These are phyloP conservation scores for Anacardium occidentale DNA, from an alignment of 345 rosid species.

Conservation along the genomic window DNA sequence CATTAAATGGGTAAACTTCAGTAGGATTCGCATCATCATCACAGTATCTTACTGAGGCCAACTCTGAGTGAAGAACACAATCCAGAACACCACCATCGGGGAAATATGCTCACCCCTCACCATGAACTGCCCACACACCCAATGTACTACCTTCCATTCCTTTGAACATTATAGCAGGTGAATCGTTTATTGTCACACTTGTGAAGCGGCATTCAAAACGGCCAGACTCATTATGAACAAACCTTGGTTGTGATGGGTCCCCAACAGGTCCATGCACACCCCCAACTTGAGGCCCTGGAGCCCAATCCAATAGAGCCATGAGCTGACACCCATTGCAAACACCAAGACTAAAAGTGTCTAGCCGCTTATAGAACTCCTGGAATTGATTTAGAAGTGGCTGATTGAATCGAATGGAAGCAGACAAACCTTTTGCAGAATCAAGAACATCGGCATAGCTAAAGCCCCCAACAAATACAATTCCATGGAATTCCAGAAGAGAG, in stretches of 20 bases:
- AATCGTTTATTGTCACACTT: conserved; percentile 66
- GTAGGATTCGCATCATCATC: conserved; percentile 83
- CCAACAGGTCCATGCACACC: conserved; percentile 74
- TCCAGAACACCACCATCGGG: conserved; percentile 86
- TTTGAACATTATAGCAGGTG: conserved; percentile 87
- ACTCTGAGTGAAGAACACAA: conserved; percentile 56
- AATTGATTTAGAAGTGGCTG: conserved; percentile 71
- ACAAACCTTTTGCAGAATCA: conserved; percentile 97
- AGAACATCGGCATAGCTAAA: conserved; percentile 95
- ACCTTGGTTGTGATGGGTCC: conserved; percentile 82
- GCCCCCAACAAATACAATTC: conserved; percentile 90
- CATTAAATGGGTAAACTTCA: conserved; percentile 81
- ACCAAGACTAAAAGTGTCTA: conserved; percentile 88
- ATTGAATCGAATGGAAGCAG: conserved; percentile 87
- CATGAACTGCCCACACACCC: conserved; percentile 98
- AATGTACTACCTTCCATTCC: conserved; percentile 95
- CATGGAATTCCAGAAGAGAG: conserved; percentile 66
- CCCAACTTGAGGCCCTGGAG: conserved; percentile 91
- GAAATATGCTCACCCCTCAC: conserved; percentile 92
- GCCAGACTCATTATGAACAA: conserved; percentile 91
- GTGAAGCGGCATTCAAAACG: conserved; percentile 90
- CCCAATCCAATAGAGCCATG: conserved; percentile 92
- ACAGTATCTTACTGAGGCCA: conserved; percentile 82
- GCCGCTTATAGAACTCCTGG: conserved; percentile 81
- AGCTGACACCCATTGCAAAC: conserved; percentile 96